Conservation (phyloP, 345 rosid genomes). For the Erysimum cheiranthoides region DNA sequence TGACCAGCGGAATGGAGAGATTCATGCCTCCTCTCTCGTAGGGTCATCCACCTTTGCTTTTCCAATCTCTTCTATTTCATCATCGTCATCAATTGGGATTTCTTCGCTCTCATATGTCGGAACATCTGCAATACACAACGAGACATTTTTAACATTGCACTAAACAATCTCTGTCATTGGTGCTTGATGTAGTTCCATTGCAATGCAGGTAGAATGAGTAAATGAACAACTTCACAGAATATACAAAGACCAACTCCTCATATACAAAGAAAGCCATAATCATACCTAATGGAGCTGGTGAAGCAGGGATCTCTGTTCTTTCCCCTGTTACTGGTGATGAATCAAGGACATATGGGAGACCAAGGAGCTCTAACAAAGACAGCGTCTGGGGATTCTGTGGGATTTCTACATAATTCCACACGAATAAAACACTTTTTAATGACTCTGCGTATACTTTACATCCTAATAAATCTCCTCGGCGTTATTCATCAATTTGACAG, state of each 20-base stretch:
- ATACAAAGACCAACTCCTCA: neutral
- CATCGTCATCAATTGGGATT: conserved; percentile 78
- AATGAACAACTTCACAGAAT: neutral
- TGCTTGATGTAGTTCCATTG: neutral
- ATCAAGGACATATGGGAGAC: conserved; percentile 84
- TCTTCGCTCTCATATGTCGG: conserved; percentile 57
- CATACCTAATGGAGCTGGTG: conserved; percentile 55
- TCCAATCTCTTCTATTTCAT: conserved; percentile 63
- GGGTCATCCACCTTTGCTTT: conserved; percentile 47
- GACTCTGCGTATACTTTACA: neutral
- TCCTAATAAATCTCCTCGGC: neutral
- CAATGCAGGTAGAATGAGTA: neutral
- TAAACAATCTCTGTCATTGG: conserved; percentile 13
- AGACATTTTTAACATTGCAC: neutral
- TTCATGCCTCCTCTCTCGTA: conserved; percentile 37
- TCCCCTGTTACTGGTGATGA: conserved; percentile 51
- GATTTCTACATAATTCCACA: conserved; percentile 50
- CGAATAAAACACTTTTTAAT: too few relatives aligned
- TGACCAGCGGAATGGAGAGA: conserved; percentile 1
- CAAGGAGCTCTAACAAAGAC: conserved; percentile 76
- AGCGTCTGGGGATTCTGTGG: conserved; percentile 78
- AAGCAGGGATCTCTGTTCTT: conserved; percentile 40
- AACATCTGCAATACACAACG: conserved; percentile 47
- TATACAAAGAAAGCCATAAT: neutral
- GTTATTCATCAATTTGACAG: conserved; percentile 11